Evolutionary conservation across 73 alveolate genomes (phyloP), one percentile per base, ranked within the genome.

Genomic region (Paramecium sexaurelia): DNA sequence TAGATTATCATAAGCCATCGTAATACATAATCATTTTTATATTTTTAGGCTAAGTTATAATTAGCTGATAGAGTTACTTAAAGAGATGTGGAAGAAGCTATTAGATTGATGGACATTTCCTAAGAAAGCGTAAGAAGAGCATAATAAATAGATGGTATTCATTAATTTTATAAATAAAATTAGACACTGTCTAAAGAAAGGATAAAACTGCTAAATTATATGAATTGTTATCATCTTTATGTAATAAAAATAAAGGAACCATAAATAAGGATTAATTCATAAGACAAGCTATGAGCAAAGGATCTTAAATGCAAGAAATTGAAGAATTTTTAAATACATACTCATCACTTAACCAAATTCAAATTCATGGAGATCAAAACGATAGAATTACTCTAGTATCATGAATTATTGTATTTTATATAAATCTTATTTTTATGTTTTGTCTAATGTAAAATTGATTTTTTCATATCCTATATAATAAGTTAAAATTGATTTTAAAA

Each of bases 21-120:
- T 78, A 55, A 37, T 78, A 43, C 7, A 2, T 35, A 2, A 15
- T 57, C 24, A 2, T 4, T 35, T 51, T 51, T 2, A 17, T 92
- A 82, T 94, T 95, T 95, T 13, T 95, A 92, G 85, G 99, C 99
- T 20, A 96, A 96, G 56, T 92, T 98, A 55, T 84, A 98, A 71
- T 95, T 96, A 92, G 92, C 97, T 71, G 96, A 95, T 26, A 92
- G 91, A 29, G 99, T 98, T 26, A 92, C 94, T 22, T 94, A 95
- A 87, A 94, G 93, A 24, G 99, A 97, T 96, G 94, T 97, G 1
- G 98, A 93, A 84, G 99, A 97, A 55, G 99, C 99, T 19, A 55
- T 96, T 19, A 95, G 99, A 96, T 92, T 97, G 37, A 94, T 97
- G 75, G 98, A 96, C 24, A 91, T 93, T 6, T 73, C 94, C 27